These are phyloP conservation scores for Limonium bicolor DNA, from an alignment of 148 eudicot species.

Conservation along the genomic window DNA sequence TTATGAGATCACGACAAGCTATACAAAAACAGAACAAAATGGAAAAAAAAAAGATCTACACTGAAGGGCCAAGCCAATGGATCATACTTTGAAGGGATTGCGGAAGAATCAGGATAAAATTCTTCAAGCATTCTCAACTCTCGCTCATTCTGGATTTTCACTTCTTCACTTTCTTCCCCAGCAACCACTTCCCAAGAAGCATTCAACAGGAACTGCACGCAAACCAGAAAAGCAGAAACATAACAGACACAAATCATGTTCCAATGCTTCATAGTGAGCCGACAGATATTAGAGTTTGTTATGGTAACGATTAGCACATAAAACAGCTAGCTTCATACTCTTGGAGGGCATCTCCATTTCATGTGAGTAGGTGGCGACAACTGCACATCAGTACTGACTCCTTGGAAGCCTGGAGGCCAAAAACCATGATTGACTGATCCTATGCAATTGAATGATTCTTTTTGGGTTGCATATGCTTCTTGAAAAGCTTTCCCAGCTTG, in stretches of 20 bases:
- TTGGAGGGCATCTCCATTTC: slow-evolving; percentile 61
- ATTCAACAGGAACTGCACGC: slow-evolving; percentile 51
- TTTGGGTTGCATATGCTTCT: slow-evolving; percentile 71
- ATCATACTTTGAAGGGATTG: slow-evolving; percentile 67
- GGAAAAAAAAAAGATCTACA: too few species aligned
- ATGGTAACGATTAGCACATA: too few species aligned
- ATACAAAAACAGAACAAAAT: not conserved
- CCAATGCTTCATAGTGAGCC: too few species aligned
- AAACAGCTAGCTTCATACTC: slow-evolving; percentile 41
- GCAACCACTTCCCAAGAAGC: slow-evolving; percentile 53
- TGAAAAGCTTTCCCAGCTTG: slow-evolving; percentile 48
- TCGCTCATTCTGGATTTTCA: slow-evolving; percentile 38
- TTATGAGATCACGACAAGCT: too few species aligned
- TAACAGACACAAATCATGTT: too few species aligned
- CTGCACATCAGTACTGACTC: slow-evolving; percentile 31
- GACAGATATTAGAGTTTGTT: too few species aligned
- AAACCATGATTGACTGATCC: slow-evolving; percentile 38
- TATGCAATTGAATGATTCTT: slow-evolving; percentile 12
- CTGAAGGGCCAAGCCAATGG: not conserved
- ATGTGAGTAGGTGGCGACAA: slow-evolving; percentile 32
- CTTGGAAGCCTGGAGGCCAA: slow-evolving; percentile 82
- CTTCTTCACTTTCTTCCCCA: slow-evolving; percentile 71
- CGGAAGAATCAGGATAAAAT: slow-evolving; percentile 62
- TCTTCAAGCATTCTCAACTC: slow-evolving; percentile 73
- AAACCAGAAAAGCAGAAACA: not conserved